Percentiles rank a stretch among this genome's conserved stretches.
Conservation (phyloP, 345 rosid genomes). For the Euphorbia lathyris region DNA sequence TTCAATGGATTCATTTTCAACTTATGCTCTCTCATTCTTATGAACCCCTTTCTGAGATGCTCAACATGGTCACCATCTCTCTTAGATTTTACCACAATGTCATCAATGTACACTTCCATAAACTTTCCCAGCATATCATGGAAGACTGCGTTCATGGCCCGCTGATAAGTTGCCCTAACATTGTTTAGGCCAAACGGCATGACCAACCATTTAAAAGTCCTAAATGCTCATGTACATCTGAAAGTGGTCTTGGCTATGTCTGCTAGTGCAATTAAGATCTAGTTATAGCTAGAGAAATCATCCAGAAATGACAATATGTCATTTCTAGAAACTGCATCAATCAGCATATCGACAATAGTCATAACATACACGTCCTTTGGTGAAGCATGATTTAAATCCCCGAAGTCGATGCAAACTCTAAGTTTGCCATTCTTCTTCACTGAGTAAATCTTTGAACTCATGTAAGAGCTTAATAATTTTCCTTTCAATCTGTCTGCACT, state of each 20-base stretch:
- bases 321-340: not conserved
- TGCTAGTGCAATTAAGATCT: not conserved
- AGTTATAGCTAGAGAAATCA: not conserved
- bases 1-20: no score
- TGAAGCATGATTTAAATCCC: no score
- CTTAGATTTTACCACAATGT: no score
- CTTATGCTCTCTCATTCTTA: no score
- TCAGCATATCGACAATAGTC: not conserved
- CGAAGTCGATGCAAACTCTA: no score
- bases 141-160: not conserved
- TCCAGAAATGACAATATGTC: not conserved
- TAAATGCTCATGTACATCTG: not conserved
- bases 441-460: no score
- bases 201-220: not conserved
- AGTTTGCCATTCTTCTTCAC: not conserved
- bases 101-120: no score
- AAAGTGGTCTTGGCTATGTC: not conserved
- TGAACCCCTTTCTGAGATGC: no score
- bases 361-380: not conserved
- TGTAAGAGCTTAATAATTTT: no score
- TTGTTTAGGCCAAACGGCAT: constrained; percentile 3
- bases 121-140: not conserved
- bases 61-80: no score
- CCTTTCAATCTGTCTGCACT: no score
- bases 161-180: not conserved